A percentile compares a stretch with the other conserved stretches of the same genome.
Conservation (phyloP, 495 filamentous ascomycete genomes). For the Annulohypoxylon bovei region DNA sequence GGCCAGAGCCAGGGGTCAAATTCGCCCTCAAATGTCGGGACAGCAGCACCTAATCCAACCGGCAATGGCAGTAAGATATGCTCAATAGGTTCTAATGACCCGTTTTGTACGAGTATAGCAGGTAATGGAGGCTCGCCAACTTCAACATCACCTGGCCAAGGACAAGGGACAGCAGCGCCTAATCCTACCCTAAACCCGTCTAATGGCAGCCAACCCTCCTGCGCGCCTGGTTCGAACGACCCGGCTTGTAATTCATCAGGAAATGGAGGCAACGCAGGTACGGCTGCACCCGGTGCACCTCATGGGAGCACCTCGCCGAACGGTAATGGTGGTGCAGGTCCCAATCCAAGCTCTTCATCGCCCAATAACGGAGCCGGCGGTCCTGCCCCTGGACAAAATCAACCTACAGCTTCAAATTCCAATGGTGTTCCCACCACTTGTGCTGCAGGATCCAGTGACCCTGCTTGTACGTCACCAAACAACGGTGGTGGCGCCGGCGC, state of each 20-base stretch:
- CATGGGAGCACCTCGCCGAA: constrained; percentile 31
- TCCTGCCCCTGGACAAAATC: constrained; percentile 20
- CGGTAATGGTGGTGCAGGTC: constrained; percentile 19
- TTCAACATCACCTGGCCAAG: constrained; percentile 3
- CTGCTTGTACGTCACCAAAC: constrained; percentile 22
- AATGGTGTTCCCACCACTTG: constrained; percentile 24
- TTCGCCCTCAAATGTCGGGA: constrained; percentile 12
- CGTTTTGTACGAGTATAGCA: constrained; percentile 8
- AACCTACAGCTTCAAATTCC: constrained; percentile 23
- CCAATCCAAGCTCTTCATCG: constrained; percentile 16
- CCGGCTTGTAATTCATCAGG: constrained; percentile 21
- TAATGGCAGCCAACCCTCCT: constrained; percentile 17
- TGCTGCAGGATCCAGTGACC: constrained; percentile 31
- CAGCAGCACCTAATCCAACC: constrained; percentile 2
- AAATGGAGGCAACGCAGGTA: constrained; percentile 17
- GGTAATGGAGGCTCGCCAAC: constrained; percentile 13
- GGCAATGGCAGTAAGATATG: background rate
- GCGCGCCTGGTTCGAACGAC: constrained; percentile 31
- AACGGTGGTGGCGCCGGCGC: background rate
- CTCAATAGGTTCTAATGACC: constrained; percentile 12
- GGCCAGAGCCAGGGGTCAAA: constrained; percentile 6
- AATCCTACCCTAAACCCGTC: constrained; percentile 21
- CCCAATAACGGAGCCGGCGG: constrained; percentile 14
- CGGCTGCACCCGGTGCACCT: constrained; percentile 3
- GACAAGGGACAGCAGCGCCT: constrained; percentile 11